Evolutionary conservation across 345 rosid genomes (phyloP).

Genomic region (Eutrema yunnanense): DNA sequence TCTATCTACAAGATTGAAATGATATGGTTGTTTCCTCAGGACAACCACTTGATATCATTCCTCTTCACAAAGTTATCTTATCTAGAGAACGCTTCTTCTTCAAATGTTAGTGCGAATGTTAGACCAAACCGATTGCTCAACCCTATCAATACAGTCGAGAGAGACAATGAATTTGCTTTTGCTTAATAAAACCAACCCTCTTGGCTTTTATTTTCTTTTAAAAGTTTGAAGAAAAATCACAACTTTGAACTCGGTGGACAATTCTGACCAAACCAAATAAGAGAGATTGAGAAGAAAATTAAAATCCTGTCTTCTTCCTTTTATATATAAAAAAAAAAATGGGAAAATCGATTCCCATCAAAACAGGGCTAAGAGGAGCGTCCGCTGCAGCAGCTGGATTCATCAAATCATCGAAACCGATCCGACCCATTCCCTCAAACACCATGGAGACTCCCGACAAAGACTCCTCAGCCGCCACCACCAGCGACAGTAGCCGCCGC

Average conservation of each 20-base stretch:
- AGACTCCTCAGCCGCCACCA: constrained; percentile 16
- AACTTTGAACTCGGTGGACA: neutral
- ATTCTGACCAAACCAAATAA: neutral
- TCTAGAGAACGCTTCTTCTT: too few species aligned
- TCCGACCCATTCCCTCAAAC: constrained; percentile 36
- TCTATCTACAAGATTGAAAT: too few species aligned
- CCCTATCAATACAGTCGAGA: too few species aligned
- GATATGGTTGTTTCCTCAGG: too few species aligned
- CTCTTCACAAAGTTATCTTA: too few species aligned
- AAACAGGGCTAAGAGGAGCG: constrained; percentile 33
- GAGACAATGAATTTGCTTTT: neutral
- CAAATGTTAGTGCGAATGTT: too few species aligned
- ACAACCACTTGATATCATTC: too few species aligned
- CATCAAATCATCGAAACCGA: constrained; percentile 25
- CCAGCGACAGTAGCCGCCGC: constrained; percentile 9
- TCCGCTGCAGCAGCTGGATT: constrained; percentile 25
- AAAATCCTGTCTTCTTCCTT: neutral
- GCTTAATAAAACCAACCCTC: neutral
- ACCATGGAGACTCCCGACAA: constrained; percentile 45
- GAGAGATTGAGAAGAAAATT: neutral
- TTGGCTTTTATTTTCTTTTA: neutral
- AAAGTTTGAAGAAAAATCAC: neutral
- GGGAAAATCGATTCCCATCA: constrained; percentile 51
- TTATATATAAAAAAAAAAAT: constrained; percentile 19
- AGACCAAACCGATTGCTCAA: too few species aligned